Evolutionary conservation across 805 yeast genomes (phyloP).

Genomic region (Candida khao-thaluensis): DNA sequence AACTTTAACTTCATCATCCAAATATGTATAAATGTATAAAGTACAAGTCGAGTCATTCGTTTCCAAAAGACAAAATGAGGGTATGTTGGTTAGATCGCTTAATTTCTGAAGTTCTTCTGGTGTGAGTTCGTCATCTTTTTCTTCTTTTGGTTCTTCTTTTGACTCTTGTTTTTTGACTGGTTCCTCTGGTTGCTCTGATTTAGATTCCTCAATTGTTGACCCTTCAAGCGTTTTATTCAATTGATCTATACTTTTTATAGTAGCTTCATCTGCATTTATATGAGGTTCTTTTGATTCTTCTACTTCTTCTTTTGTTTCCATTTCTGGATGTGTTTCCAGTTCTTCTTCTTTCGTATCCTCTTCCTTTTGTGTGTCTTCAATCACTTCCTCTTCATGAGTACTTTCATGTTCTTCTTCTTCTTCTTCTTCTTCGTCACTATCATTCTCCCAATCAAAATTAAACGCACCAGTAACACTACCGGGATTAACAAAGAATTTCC

Average conservation of each 20-base stretch:
- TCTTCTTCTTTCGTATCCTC: constrained; percentile 30
- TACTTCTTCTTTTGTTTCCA: constrained; percentile 17
- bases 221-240: constrained; percentile 1
- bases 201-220: neutral
- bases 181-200: neutral
- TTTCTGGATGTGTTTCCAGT: constrained; percentile 23
- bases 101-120: constrained; percentile 11
- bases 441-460: constrained; percentile 59
- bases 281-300: constrained; percentile 18
- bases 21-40: constrained; percentile 77
- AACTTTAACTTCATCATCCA: constrained; percentile 83
- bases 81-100: constrained; percentile 42
- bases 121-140: constrained; percentile 7
- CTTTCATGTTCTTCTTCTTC: constrained; percentile 25
- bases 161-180: too few relatives aligned
- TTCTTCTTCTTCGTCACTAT: constrained; percentile 47
- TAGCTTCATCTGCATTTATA: constrained; percentile 2
- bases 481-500: constrained; percentile 92
- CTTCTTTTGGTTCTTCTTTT: neutral
- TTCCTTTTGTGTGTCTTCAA: constrained; percentile 31
- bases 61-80: constrained; percentile 87
- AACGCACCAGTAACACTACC: constrained; percentile 96
- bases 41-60: constrained; percentile 78
- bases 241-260: neutral
- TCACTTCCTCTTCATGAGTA: constrained; percentile 23